phyloP scores from a whole-genome alignment of 352 stramenopile genomes.

The Phytophthora sp. region DNA sequence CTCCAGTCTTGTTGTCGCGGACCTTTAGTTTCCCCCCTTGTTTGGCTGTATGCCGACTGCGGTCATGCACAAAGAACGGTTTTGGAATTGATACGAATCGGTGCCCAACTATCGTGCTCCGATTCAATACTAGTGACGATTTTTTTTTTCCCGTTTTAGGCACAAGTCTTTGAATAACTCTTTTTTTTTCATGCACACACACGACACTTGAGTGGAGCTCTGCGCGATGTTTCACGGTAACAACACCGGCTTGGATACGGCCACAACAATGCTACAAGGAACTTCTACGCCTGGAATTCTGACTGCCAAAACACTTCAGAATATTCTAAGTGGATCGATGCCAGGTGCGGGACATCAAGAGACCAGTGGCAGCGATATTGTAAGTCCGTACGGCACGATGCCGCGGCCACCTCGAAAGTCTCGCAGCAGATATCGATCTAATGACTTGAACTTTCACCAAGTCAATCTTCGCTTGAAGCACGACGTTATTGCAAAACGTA shows the following conservation, averaged over 20 bases:
- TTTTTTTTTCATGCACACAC: too few relatives aligned
- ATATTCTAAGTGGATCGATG: too few relatives aligned
- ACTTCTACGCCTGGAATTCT: constrained; percentile 21
- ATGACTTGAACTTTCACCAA: not conserved
- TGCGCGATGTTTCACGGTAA: not conserved
- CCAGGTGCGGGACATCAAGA: constrained; percentile 4
- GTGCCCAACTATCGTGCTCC: too few relatives aligned
- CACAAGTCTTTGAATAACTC: too few relatives aligned
- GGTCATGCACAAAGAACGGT: too few relatives aligned
- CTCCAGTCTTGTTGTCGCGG: too few relatives aligned
- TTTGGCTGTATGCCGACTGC: too few relatives aligned
- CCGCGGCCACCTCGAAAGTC: not conserved
- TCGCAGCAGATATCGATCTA: not conserved
- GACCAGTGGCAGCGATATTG: not conserved
- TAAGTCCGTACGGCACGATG: constrained; percentile 27
- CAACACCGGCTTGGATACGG: not conserved
- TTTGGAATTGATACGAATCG: too few relatives aligned
- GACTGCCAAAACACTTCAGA: constrained; percentile 33
- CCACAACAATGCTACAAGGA: not conserved
- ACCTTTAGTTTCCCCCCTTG: too few relatives aligned
- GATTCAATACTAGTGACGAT: too few relatives aligned
- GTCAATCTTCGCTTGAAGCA: not conserved
- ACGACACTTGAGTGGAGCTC: too few relatives aligned
- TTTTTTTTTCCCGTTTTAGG: too few relatives aligned
- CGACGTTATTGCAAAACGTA: constrained; percentile 3